These are phyloP conservation scores for Cladosporium sp. DNA, from an alignment of 2,329 filamentous ascomycete genomes.

Conservation along the genomic window DNA sequence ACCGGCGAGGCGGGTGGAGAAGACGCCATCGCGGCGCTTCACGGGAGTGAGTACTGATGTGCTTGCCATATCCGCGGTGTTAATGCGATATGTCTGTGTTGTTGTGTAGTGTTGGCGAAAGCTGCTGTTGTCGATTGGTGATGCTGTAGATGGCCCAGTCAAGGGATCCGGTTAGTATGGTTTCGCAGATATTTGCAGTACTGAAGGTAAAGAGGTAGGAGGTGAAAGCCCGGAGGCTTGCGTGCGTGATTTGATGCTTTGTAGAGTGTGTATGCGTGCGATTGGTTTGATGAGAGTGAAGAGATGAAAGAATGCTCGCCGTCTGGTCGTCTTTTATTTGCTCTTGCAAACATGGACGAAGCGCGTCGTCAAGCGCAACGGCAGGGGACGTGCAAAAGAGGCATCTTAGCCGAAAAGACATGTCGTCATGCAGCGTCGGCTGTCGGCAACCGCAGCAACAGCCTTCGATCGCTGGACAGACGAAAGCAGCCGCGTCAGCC, in stretches of 20 bases:
- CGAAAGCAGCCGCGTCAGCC: background rate
- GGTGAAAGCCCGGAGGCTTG: conserved; percentile 23
- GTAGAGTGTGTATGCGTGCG: conserved; percentile 17
- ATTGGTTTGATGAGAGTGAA: conserved; percentile 26
- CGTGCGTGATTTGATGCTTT: conserved; percentile 1
- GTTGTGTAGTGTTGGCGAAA: conserved; percentile 11
- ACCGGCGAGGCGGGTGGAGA: conserved; percentile 87
- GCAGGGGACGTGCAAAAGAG: too few relatives aligned
- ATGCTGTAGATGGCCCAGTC: conserved; percentile 32
- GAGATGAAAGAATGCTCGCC: conserved; percentile 14
- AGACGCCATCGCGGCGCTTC: conserved; percentile 91
- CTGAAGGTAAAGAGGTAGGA: conserved; percentile 19
- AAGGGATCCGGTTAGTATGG: conserved; percentile 36
- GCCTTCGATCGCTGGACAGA: too few relatives aligned
- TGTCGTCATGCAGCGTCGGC: too few relatives aligned
- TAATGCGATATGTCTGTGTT: conserved; percentile 20
- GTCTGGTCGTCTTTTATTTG: too few relatives aligned
- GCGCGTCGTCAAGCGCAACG: background rate
- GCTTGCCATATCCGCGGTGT: conserved; percentile 67
- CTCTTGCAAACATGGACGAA: background rate
- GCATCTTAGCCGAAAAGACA: too few relatives aligned
- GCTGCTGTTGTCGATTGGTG: conserved; percentile 21
- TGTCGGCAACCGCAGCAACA: too few relatives aligned
- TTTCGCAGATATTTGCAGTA: conserved; percentile 35
- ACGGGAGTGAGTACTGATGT: conserved; percentile 80